Percentiles rank a stretch among this genome's conserved stretches.
Conservation (phyloP, 1,284 basidiomycete genomes). For the Macrocystidia cucumis region DNA sequence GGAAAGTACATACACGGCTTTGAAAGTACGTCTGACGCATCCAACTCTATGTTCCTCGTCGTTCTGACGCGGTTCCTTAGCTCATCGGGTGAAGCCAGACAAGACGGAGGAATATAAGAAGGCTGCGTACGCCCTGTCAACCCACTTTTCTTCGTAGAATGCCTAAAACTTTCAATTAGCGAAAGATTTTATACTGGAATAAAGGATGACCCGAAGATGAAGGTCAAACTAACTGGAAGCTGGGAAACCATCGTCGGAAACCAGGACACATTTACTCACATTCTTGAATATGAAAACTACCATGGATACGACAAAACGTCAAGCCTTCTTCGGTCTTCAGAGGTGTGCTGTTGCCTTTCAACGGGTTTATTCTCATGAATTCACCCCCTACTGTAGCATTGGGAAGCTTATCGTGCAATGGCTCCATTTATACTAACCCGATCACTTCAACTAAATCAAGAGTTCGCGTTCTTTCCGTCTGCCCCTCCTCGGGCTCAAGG, state of each 20-base stretch:
- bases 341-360: conserved; percentile 31
- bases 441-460: conserved; percentile 76
- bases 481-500: conserved; percentile 80
- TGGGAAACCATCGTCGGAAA: conserved; percentile 88
- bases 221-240: conserved; percentile 83
- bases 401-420: conserved; percentile 56
- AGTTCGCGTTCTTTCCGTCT: conserved; percentile 92
- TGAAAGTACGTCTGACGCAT: conserved; percentile 51
- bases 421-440: conserved; percentile 68
- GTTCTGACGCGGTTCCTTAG: conserved; percentile 28
- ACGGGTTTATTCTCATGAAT: conserved; percentile 4
- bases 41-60: conserved; percentile 1
- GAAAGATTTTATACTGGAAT: conserved; percentile 78
- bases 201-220: conserved; percentile 61
- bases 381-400: conserved; percentile 36
- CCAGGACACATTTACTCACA: conserved; percentile 70
- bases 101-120: conserved; percentile 76
- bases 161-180: conserved; percentile 30
- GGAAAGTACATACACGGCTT: conserved; percentile 88
- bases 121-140: conserved; percentile 66
- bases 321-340: conserved; percentile 48
- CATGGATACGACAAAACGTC: conserved; percentile 74
- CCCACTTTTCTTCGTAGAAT: conserved; percentile 5
- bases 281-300: conserved; percentile 89
- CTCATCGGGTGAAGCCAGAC: conserved; percentile 79